A percentile compares a stretch with the other conserved stretches of the same genome.
Conservation (phyloP, 1,284 basidiomycete species). For the Athelia sp. region DNA sequence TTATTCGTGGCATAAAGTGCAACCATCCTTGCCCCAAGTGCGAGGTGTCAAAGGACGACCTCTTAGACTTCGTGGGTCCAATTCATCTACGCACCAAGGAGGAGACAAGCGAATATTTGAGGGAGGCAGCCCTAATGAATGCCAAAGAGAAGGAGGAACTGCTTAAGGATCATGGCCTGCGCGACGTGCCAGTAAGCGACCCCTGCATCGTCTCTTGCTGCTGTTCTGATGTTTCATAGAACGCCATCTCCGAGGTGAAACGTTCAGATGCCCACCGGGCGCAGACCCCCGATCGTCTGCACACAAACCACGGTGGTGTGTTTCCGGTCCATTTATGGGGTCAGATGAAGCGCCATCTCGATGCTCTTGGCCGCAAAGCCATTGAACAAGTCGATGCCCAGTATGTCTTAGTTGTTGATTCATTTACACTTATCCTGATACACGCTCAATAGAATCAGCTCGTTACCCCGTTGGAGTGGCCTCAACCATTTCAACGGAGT, state of each 20-base stretch:
- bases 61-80: constrained; percentile 13
- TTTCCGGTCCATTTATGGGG: too few species aligned
- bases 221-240: constrained; percentile 18
- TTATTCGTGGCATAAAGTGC: constrained; percentile 24
- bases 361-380: too few species aligned
- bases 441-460: constrained; percentile 13
- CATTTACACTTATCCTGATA: background rate
- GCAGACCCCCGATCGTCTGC: constrained; percentile 31
- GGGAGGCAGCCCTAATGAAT: constrained; percentile 6
- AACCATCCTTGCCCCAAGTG: constrained; percentile 29
- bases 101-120: constrained; percentile 11
- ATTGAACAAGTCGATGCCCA: too few species aligned
- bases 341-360: too few species aligned
- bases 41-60: constrained; percentile 21
- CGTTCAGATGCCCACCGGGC: constrained; percentile 24
- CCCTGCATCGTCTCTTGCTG: background rate
- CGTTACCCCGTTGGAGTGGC: constrained; percentile 28
- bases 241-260: constrained; percentile 26
- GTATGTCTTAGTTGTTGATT: too few species aligned
- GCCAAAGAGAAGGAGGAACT: constrained; percentile 12
- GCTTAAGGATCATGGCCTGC: constrained; percentile 23
- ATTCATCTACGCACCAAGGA: constrained; percentile 12
- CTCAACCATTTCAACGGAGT: constrained; percentile 31
- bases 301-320: constrained; percentile 17
- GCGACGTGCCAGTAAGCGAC: constrained; percentile 24